Conservation (phyloP, 2,329 filamentous ascomycete genomes). For the Colletotrichum lini region DNA sequence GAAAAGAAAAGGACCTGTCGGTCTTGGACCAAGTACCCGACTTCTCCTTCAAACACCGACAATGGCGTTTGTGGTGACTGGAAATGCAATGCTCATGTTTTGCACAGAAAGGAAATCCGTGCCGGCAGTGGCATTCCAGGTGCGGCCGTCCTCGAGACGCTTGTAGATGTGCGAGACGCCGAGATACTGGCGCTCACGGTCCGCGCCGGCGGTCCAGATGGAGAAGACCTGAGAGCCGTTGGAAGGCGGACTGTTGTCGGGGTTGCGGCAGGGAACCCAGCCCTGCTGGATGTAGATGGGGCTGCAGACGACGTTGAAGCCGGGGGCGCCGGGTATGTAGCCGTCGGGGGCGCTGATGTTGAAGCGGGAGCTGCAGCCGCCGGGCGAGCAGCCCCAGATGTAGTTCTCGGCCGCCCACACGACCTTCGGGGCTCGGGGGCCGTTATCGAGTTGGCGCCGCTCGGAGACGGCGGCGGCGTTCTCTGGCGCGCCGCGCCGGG, state of each 20-base stretch:
- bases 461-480: conserved; percentile 9
- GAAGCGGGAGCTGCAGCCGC: conserved; percentile 46
- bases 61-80: background rate
- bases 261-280: conserved; percentile 45
- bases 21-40: too few relatives aligned
- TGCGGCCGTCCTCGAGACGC: conserved; percentile 9
- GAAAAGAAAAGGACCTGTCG: too few relatives aligned
- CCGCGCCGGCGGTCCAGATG: conserved; percentile 43
- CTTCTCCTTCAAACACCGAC: too few relatives aligned
- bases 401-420: conserved; percentile 27
- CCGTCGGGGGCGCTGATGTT: conserved; percentile 44
- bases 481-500: background rate
- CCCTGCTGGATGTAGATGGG: conserved; percentile 46
- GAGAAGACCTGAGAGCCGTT: conserved; percentile 43
- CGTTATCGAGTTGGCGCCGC: background rate
- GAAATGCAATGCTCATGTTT: conserved; percentile 7
- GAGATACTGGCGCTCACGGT: conserved; percentile 44
- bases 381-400: conserved; percentile 45
- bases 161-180: conserved; percentile 45
- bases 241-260: conserved; percentile 25
- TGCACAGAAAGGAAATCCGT: conserved; percentile 3
- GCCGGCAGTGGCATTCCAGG: conserved; percentile 14
- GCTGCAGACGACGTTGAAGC: conserved; percentile 47
- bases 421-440: background rate
- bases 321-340: conserved; percentile 46